Percentiles rank a stretch among this genome's conserved stretches.
Evolutionary conservation across 768 basidiomycete species (phyloP).

Genomic region (Phylloporus sp.): DNA sequence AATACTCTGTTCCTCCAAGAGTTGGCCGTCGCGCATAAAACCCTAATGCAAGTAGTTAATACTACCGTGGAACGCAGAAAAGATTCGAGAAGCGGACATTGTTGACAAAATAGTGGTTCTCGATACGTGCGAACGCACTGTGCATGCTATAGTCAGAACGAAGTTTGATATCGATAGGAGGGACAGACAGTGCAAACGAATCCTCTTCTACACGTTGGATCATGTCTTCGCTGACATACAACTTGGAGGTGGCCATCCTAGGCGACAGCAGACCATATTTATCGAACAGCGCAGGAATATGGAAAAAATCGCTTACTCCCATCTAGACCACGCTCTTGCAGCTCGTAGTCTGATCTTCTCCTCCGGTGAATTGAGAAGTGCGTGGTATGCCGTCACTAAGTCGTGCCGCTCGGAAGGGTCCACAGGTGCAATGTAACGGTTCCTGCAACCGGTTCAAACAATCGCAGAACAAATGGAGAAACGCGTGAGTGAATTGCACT

Average conservation of each 20-base stretch:
- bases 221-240: constrained; percentile 65
- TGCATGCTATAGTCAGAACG: constrained; percentile 1
- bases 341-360: constrained; percentile 61
- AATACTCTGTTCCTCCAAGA: constrained; percentile 78
- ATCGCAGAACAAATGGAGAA: background rate
- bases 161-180: constrained; percentile 3
- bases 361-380: constrained; percentile 69
- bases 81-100: constrained; percentile 40
- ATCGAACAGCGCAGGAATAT: background rate
- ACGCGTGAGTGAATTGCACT: background rate
- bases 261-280: background rate
- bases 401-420: constrained; percentile 78
- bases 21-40: constrained; percentile 85
- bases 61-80: background rate
- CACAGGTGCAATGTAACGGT: constrained; percentile 76
- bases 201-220: constrained; percentile 68
- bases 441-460: constrained; percentile 45
- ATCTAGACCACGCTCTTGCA: constrained; percentile 84
- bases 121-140: constrained; percentile 84
- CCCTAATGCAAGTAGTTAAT: constrained; percentile 42
- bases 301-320: constrained; percentile 64
- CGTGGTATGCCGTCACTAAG: constrained; percentile 80
- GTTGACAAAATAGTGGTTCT: constrained; percentile 90
- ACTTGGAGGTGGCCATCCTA: constrained; percentile 81
- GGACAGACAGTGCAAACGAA: constrained; percentile 67